A percentile compares a stretch with the other conserved stretches of the same genome.
Conservation (phyloP, 192 early-diverging fungal species). For the Haplosporangium gracile region DNA sequence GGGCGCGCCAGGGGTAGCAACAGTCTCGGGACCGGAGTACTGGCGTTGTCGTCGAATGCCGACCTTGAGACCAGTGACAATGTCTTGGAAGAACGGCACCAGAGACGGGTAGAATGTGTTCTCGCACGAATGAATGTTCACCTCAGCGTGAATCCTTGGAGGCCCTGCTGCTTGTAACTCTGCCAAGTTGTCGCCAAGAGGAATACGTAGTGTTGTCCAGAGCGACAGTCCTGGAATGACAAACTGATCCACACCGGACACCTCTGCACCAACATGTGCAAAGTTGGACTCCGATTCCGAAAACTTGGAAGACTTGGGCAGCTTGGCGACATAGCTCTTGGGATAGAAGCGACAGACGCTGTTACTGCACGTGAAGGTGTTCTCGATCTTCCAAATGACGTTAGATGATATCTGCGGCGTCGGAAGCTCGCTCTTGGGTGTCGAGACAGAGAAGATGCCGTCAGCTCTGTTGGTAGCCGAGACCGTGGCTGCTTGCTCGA, state of each 20-base stretch:
- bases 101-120: constrained; percentile 80
- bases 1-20: constrained; percentile 7
- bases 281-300: constrained; percentile 50
- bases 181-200: constrained; percentile 55
- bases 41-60: constrained; percentile 60
- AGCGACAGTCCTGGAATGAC: constrained; percentile 67
- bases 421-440: constrained; percentile 16
- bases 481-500: constrained; percentile 43
- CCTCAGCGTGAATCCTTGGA: constrained; percentile 68
- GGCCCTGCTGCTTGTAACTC: constrained; percentile 36
- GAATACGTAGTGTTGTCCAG: constrained; percentile 60
- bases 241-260: constrained; percentile 63
- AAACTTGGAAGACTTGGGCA: constrained; percentile 48
- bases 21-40: constrained; percentile 26
- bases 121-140: constrained; percentile 76
- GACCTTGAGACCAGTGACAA: constrained; percentile 73
- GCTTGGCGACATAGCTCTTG: constrained; percentile 58
- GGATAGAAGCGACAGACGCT: constrained; percentile 67
- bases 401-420: constrained; percentile 10
- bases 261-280: constrained; percentile 33
- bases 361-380: constrained; percentile 62
- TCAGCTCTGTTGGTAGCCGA: constrained; percentile 1
- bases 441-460: background rate
- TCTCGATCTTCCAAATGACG: constrained; percentile 63
- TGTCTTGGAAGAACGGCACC: constrained; percentile 77